A percentile compares a stretch with the other conserved stretches of the same genome.
phyloP scores from a whole-genome alignment of 2,329 filamentous ascomycete genomes.

The Epicoccum sorghinum region DNA sequence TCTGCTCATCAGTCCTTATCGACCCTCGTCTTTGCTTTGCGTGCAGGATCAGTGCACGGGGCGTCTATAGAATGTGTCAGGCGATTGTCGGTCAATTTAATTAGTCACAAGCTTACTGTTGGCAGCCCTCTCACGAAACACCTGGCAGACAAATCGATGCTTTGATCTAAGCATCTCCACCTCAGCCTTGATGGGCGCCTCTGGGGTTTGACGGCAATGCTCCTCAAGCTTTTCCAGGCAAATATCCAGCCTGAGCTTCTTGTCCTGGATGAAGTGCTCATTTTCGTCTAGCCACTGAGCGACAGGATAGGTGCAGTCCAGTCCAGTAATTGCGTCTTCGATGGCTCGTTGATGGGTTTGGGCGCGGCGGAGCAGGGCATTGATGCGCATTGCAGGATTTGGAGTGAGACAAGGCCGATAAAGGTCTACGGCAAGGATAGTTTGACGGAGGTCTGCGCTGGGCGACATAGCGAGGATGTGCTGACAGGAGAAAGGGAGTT shows the following conservation, averaged over 20 bases:
- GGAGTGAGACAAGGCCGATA: background rate
- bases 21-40: no score
- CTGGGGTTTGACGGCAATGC: background rate
- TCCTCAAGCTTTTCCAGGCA: background rate
- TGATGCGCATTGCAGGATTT: background rate
- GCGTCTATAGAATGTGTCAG: background rate
- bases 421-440: background rate
- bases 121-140: background rate
- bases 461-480: background rate
- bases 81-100: no score
- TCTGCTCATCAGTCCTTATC: no score
- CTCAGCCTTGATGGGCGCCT: background rate
- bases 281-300: background rate
- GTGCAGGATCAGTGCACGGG: background rate
- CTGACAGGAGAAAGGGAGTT: no score
- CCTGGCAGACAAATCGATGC: background rate
- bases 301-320: background rate
- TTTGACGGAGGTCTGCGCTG: no score
- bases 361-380: background rate
- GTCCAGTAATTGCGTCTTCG: background rate
- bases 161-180: background rate
- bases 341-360: background rate
- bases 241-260: background rate
- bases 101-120: background rate
- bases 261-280: background rate